phyloP scores from a whole-genome alignment of 2,329 filamentous ascomycete species.

The Colletotrichum chlorophyti region DNA sequence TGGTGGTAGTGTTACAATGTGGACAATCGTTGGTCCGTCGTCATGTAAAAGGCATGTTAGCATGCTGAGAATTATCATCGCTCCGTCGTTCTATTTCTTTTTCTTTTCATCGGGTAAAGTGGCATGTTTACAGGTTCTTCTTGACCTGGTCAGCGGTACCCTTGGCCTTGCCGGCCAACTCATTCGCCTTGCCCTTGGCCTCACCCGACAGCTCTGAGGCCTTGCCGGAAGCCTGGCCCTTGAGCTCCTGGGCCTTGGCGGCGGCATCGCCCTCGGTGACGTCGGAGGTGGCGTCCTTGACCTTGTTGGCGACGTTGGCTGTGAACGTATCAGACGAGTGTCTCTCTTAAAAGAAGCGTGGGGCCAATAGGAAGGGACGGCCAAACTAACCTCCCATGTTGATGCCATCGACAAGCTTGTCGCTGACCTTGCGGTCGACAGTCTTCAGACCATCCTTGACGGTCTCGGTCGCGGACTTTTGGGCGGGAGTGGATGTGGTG shows the following conservation, averaged over 20 bases:
- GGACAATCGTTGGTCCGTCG: not conserved
- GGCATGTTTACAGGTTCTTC: slow-evolving; percentile 35
- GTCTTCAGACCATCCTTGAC: slow-evolving; percentile 67
- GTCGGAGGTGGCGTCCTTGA: slow-evolving; percentile 52
- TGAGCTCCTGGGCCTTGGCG: slow-evolving; percentile 44
- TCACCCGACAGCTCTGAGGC: slow-evolving; percentile 43
- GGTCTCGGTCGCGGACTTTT: slow-evolving; percentile 58
- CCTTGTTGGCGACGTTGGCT: slow-evolving; percentile 52
- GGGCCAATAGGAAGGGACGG: not conserved
- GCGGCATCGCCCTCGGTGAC: slow-evolving; percentile 44
- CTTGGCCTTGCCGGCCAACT: slow-evolving; percentile 48
- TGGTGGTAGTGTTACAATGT: slow-evolving; percentile 22
- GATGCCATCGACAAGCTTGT: slow-evolving; percentile 68
- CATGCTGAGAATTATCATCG: not conserved
- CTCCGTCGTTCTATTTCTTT: no score
- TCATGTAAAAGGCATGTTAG: slow-evolving; percentile 2
- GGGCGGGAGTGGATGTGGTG: slow-evolving; percentile 50
- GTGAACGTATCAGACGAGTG: accelerated
- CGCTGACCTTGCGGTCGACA: slow-evolving; percentile 65
- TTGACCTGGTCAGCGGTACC: slow-evolving; percentile 49
- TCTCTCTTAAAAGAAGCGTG: slow-evolving; percentile 17
- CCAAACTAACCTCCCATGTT: slow-evolving; percentile 59
- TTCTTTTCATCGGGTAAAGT: not conserved
- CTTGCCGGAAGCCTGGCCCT: slow-evolving; percentile 48
- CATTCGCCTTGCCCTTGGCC: slow-evolving; percentile 41